Percentiles rank a stretch among this genome's conserved stretches.
Evolutionary conservation across 352 stramenopile genomes (phyloP).

Genomic region (Pythium insidiosum): DNA sequence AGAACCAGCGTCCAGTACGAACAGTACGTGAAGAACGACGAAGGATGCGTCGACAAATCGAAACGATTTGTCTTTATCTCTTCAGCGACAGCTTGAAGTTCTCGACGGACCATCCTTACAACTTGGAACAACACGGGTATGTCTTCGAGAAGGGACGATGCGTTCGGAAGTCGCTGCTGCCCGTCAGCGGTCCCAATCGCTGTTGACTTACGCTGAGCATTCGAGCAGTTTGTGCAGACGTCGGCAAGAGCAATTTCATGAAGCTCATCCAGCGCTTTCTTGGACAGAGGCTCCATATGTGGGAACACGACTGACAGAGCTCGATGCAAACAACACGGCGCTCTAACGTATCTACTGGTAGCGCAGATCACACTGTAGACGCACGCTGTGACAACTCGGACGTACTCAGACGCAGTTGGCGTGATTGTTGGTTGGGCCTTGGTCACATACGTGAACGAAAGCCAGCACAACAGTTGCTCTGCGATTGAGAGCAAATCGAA

Average conservation of each 20-base stretch:
- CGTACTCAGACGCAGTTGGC: too few species aligned
- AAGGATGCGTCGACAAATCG: slow-evolving; percentile 23
- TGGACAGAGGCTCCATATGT: slow-evolving; percentile 51
- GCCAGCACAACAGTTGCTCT: slow-evolving; percentile 47
- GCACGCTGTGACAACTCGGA: slow-evolving; percentile 48
- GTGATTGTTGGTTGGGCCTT: too few species aligned
- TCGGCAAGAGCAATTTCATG: slow-evolving; percentile 43
- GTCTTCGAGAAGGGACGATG: slow-evolving; percentile 52
- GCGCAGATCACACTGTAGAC: slow-evolving; percentile 74
- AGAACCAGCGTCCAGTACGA: slow-evolving; percentile 67
- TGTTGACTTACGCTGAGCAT: neutral
- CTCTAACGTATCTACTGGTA: slow-evolving; percentile 52
- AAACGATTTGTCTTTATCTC: slow-evolving; percentile 63
- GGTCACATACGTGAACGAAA: slow-evolving; percentile 64
- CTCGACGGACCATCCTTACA: slow-evolving; percentile 39
- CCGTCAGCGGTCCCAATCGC: neutral
- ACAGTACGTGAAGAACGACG: slow-evolving; percentile 48
- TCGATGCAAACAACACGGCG: slow-evolving; percentile 63
- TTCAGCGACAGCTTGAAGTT: slow-evolving; percentile 46
- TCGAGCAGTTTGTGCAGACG: slow-evolving; percentile 39
- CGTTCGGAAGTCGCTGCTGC: slow-evolving; percentile 5
- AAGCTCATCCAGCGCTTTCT: slow-evolving; percentile 39
- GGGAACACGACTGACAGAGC: slow-evolving; percentile 58
- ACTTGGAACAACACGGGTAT: slow-evolving; percentile 52
- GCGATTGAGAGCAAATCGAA: slow-evolving; percentile 48